phyloP scores from a whole-genome alignment of 768 basidiomycete species.

The Pholiota molesta region DNA sequence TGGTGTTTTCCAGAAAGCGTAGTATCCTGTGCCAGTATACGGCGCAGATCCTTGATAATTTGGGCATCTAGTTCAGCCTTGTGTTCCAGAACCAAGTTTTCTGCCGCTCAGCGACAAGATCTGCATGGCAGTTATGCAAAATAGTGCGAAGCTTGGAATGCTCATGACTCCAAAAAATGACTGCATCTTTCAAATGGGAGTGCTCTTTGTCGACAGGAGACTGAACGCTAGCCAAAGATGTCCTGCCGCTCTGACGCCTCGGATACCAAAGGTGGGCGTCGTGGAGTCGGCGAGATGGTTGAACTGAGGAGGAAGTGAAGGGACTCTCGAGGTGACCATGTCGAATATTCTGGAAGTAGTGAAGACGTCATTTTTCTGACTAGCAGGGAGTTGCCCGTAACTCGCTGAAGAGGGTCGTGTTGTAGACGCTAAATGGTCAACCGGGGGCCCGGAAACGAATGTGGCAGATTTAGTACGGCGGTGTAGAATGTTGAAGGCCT shows the following conservation, averaged over 20 bases:
- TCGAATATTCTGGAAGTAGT: slow-evolving; percentile 18
- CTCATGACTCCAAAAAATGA: slow-evolving; percentile 25
- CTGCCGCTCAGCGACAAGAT: slow-evolving; percentile 20
- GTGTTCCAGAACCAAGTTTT: slow-evolving; percentile 20
- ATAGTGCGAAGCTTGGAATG: slow-evolving; percentile 22
- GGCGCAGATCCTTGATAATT: slow-evolving; percentile 20
- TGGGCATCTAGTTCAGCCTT: slow-evolving; percentile 20
- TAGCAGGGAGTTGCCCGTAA: not conserved
- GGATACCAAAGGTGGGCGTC: slow-evolving; percentile 13
- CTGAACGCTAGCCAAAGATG: slow-evolving; percentile 13
- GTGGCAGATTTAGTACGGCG: slow-evolving; percentile 51
- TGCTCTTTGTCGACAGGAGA: slow-evolving; percentile 18
- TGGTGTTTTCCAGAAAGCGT: slow-evolving; percentile 5
- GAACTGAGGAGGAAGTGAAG: slow-evolving; percentile 15
- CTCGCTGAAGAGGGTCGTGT: slow-evolving; percentile 10
- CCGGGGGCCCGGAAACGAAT: slow-evolving; percentile 30
- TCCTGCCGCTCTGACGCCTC: slow-evolving; percentile 15
- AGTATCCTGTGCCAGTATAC: slow-evolving; percentile 22
- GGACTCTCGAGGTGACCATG: slow-evolving; percentile 17
- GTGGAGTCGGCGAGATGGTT: slow-evolving; percentile 13
- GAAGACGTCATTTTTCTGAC: not conserved
- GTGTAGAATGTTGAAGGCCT: slow-evolving; percentile 45
- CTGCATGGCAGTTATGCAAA: slow-evolving; percentile 20
- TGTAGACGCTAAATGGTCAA: slow-evolving; percentile 19
- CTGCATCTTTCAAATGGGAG: slow-evolving; percentile 19